A percentile compares a stretch with the other conserved stretches of the same genome.
These are phyloP conservation scores for Rubia balearica DNA, from an alignment of 305 asterid genomes.

Conservation along the genomic window DNA sequence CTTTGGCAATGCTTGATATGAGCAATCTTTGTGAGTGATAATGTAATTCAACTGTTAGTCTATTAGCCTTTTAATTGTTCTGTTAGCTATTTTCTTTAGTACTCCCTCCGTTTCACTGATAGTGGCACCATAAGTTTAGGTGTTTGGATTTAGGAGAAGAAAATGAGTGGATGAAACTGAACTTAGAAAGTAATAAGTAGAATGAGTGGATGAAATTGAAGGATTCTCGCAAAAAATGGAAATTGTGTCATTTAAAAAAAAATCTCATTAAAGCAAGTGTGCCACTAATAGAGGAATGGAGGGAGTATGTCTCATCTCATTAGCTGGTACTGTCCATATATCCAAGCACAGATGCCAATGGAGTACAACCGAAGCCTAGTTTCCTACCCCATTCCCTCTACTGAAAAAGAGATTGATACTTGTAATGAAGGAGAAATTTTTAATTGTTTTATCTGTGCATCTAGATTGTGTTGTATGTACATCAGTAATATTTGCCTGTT, in stretches of 20 bases:
- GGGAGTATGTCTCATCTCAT: background rate
- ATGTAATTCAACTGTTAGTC: background rate
- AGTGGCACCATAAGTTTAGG: too few species aligned
- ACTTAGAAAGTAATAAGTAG: too few species aligned
- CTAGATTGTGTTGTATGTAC: background rate
- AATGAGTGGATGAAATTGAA: too few species aligned
- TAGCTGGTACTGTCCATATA: background rate
- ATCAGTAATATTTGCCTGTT: background rate
- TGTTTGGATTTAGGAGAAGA: too few species aligned
- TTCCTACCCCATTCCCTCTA: background rate
- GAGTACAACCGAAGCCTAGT: background rate
- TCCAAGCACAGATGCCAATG: background rate
- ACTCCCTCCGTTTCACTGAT: too few species aligned
- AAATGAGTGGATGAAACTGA: too few species aligned
- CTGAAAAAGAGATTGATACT: background rate
- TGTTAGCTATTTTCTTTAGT: background rate
- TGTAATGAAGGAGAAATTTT: background rate
- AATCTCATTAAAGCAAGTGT: too few species aligned
- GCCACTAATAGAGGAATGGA: too few species aligned
- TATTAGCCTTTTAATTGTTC: background rate
- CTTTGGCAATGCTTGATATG: background rate
- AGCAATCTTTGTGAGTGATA: background rate
- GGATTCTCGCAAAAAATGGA: too few species aligned
- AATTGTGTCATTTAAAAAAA: too few species aligned
- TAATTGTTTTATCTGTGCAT: background rate